phyloP scores from a whole-genome alignment of 2,329 filamentous ascomycete species.

The Fusarium praegraminearum region DNA sequence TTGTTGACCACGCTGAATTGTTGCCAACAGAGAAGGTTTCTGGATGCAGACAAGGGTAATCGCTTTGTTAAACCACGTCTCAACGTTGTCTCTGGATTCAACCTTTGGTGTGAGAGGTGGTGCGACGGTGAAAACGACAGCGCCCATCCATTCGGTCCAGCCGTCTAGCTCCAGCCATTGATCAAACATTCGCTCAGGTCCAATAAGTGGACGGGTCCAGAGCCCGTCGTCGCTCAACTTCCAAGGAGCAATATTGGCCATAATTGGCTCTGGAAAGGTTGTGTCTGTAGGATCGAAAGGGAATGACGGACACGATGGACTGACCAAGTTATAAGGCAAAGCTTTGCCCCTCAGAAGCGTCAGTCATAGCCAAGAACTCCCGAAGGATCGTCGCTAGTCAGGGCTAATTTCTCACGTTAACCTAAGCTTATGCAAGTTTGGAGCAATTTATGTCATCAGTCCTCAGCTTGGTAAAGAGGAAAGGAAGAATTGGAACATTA shows the following conservation, averaged over 20 bases:
- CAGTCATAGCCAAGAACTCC: neutral
- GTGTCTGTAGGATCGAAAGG: no score
- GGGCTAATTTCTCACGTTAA: constrained; percentile 7
- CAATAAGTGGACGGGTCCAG: constrained; percentile 2
- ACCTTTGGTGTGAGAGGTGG: neutral
- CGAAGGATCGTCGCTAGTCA: neutral
- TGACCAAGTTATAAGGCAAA: neutral
- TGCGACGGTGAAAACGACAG: neutral
- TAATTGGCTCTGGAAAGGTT: neutral
- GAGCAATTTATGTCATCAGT: neutral
- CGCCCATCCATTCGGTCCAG: constrained; percentile 2
- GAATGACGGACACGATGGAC: neutral
- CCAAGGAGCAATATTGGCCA: constrained; percentile 1
- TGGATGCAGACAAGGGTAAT: neutral
- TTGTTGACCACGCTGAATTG: constrained; percentile 1
- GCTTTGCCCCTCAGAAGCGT: neutral
- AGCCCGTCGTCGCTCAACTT: neutral
- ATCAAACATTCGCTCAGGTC: constrained; percentile 10
- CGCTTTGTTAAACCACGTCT: neutral
- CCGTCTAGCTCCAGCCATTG: constrained; percentile 12
- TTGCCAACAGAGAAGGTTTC: neutral
- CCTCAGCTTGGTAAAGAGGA: neutral
- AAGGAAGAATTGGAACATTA: neutral
- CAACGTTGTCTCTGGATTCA: neutral
- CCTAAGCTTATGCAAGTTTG: neutral